phyloP scores from a whole-genome alignment of 345 rosid genomes.

The Populus tremula region DNA sequence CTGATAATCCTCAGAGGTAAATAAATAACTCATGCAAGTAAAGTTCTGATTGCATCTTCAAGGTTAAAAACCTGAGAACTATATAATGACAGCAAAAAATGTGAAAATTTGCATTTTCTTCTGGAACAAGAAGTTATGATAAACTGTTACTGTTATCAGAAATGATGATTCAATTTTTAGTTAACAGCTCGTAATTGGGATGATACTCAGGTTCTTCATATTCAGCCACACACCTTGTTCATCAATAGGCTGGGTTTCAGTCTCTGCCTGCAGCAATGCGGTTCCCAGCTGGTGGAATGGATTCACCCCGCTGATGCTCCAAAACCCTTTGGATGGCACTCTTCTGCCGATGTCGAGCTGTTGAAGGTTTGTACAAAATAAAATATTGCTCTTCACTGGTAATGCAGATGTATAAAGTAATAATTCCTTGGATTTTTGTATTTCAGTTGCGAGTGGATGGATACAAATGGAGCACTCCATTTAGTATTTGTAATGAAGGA shows the following conservation, averaged over 20 bases:
- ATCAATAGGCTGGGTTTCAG: constrained; percentile 74
- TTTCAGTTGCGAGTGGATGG: constrained; percentile 74
- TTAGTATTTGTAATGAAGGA: constrained; percentile 78
- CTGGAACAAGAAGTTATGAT: neutral
- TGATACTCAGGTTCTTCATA: constrained; percentile 75
- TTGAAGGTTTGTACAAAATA: constrained; percentile 58
- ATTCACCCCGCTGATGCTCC: constrained; percentile 88
- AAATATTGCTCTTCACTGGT: neutral
- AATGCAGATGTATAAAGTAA: constrained; percentile 4
- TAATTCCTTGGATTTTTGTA: constrained; percentile 13
- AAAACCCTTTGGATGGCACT: constrained; percentile 71
- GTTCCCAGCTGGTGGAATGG: constrained; percentile 70
- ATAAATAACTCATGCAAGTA: neutral
- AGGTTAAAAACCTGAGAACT: neutral
- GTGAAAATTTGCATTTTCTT: neutral
- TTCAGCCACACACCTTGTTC: constrained; percentile 85
- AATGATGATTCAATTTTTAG: constrained; percentile 7
- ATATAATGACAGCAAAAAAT: neutral
- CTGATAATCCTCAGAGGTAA: neutral
- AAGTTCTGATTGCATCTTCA: neutral
- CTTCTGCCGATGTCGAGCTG: constrained; percentile 58
- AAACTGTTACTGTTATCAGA: constrained; percentile 11
- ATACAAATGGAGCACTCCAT: constrained; percentile 82
- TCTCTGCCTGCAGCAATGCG: constrained; percentile 83
- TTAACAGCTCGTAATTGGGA: constrained; percentile 19